Evolutionary conservation across 441 rosid genomes (phyloP).

Genomic region (Pelargonium myrrhifolium): DNA sequence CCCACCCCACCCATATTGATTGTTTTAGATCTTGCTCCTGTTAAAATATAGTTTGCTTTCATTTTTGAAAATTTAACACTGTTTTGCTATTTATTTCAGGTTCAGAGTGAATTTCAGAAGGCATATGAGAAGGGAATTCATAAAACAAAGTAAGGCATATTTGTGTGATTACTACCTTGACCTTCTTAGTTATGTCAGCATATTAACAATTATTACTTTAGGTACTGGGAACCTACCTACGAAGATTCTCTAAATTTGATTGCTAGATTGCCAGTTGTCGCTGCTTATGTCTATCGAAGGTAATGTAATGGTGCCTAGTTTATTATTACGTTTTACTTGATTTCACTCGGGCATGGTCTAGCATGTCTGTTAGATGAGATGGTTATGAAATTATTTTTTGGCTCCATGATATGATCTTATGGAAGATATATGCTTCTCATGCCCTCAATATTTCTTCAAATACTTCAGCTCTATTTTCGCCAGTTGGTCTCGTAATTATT

Average conservation of each 20-base stretch:
- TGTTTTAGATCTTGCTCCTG: too few species aligned
- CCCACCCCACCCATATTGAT: too few species aligned
- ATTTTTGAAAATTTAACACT: neutral
- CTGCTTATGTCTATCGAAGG: constrained; percentile 87
- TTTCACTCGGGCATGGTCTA: neutral
- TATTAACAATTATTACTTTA: constrained; percentile 25
- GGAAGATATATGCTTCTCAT: neutral
- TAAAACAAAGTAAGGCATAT: constrained; percentile 63
- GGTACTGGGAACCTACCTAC: constrained; percentile 95
- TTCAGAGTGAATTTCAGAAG: constrained; percentile 93
- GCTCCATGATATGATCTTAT: neutral
- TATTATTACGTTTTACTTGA: constrained; percentile 4
- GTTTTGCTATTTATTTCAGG: constrained; percentile 42
- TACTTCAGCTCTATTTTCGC: neutral
- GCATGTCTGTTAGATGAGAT: constrained; percentile 7
- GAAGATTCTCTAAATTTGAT: constrained; percentile 88
- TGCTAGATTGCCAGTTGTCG: constrained; percentile 78
- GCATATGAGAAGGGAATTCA: constrained; percentile 84
- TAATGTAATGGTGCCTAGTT: constrained; percentile 41
- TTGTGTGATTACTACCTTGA: constrained; percentile 13
- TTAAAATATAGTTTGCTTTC: too few species aligned
- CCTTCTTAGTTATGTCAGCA: constrained; percentile 19
- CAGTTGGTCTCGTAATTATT: neutral
- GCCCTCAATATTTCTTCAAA: neutral
- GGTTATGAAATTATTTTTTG: constrained; percentile 4